These are phyloP conservation scores for Escallonia rubra DNA, from an alignment of 129 eudicot species.

Conservation along the genomic window DNA sequence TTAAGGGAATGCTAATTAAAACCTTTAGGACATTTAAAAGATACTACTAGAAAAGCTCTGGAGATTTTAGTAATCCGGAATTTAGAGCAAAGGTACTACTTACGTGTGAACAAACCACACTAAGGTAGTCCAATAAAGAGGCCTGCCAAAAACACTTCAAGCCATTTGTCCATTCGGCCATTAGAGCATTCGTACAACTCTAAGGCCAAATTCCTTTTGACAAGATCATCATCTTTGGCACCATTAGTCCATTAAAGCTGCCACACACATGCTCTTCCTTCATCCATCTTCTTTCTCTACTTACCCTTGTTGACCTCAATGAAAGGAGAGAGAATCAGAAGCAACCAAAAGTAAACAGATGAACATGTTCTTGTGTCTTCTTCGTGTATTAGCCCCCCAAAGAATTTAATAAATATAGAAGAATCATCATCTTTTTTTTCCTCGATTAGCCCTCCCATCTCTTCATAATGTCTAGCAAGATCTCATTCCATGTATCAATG, in stretches of 20 bases:
- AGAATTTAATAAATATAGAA: background rate
- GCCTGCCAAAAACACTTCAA: background rate
- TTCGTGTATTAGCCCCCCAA: background rate
- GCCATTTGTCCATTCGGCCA: too few species aligned
- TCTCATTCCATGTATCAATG: constrained; percentile 95
- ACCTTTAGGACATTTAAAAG: too few species aligned
- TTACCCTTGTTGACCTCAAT: background rate
- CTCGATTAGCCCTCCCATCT: constrained; percentile 36
- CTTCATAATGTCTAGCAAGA: constrained; percentile 68
- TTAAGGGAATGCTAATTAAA: too few species aligned
- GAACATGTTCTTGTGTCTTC: background rate
- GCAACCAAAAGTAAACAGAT: background rate
- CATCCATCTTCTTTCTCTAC: background rate
- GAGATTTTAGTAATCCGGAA: too few species aligned
- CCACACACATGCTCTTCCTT: background rate
- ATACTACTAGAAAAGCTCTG: too few species aligned
- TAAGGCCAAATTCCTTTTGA: constrained; percentile 1
- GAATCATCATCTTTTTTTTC: constrained; percentile 1
- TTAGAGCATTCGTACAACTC: background rate
- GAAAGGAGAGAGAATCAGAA: background rate
- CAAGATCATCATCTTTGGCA: constrained; percentile 8
- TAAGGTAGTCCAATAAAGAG: too few species aligned
- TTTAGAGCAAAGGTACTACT: too few species aligned
- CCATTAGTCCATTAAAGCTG: background rate
- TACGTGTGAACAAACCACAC: too few species aligned